Evolutionary conservation across 2,329 filamentous ascomycete genomes (phyloP), one percentile per base, ranked within the genome.

Genomic region (Cordyceps javanica): DNA sequence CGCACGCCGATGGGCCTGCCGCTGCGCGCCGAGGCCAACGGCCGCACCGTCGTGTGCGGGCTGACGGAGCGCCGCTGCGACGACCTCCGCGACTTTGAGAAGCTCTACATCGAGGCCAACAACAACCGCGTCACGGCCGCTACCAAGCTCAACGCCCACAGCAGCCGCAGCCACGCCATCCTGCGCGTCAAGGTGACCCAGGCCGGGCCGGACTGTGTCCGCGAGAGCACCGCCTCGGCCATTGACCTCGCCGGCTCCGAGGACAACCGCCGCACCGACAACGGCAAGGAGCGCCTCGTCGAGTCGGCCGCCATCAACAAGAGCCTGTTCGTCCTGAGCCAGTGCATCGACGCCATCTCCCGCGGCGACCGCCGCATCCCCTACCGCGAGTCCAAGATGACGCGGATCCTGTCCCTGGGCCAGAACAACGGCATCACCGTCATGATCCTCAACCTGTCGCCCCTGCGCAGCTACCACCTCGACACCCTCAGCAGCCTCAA

Each of bases 291-390:
- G 71, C 82, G 93, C 26, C 78, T 97, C 69, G 83, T 96, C n/a
- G 93, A 97, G 72, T 96, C 91, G 39, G 91, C 93, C 0, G 93
- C 90, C 67, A 97, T 97, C 77, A 97, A 97, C 80, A 97, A 97
- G 76, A 95, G 90, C 62, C 79, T 97, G 7, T 97, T 97, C 67
- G 92, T 97, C 19, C 76, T 97, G 50, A 93, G 91, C 44, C 91
- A 96, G 70, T 97, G 93, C 66, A 93, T 97, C 55, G 93, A 97
- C 69, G 93, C 93, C 57, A 97, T 97, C 68, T 89, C 88, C 1
- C 77, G 83, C 25, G 83, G 83, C 32, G 84, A 87, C 69, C 82
- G 80, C 65, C 84, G 93, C 34, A 93, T 97, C 66, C 93, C 94
- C 0, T 97, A 96, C 70, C 82, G 93, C 58, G 93, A 97, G 70